These are phyloP conservation scores for Friedmanniomyces simplex DNA, from an alignment of 495 filamentous ascomycete genomes.

Conservation along the genomic window DNA sequence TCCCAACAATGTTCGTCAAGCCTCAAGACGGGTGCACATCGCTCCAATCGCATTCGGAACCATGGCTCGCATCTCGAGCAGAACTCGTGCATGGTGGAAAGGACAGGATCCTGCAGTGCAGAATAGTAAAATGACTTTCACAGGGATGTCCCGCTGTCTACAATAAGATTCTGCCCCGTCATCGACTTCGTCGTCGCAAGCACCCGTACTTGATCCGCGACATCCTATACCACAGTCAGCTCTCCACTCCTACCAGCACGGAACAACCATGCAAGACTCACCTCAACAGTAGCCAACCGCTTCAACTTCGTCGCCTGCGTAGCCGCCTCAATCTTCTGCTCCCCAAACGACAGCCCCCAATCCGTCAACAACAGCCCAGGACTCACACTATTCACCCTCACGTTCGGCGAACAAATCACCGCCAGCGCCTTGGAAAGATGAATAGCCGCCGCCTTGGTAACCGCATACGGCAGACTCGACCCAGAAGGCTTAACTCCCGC, in stretches of 20 bases:
- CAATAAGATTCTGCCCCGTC: conserved; percentile 31
- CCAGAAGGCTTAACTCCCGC: conserved; percentile 44
- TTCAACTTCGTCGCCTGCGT: conserved; percentile 41
- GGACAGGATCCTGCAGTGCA: too few species aligned
- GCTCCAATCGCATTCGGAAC: too few species aligned
- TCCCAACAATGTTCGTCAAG: too few species aligned
- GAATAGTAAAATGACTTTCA: too few species aligned
- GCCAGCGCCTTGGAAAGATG: conserved; percentile 45
- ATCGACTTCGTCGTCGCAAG: conserved; percentile 28
- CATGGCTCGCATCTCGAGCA: too few species aligned
- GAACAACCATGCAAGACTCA: conserved; percentile 15
- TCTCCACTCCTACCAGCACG: too few species aligned
- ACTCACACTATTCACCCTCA: conserved; percentile 45
- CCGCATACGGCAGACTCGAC: conserved; percentile 34
- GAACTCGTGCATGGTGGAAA: too few species aligned
- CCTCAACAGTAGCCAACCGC: conserved; percentile 42
- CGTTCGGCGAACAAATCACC: conserved; percentile 39
- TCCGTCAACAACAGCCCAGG: conserved; percentile 41
- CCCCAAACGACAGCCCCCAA: conserved; percentile 43
- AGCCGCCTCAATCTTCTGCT: conserved; percentile 34
- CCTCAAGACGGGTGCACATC: too few species aligned
- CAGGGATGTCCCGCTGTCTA: conserved; percentile 27
- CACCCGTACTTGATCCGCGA: conserved; percentile 29
- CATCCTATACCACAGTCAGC: conserved; percentile 21
- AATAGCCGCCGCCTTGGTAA: conserved; percentile 45